phyloP scores from a whole-genome alignment of 2,329 filamentous ascomycete species.

The Moelleriella libera region DNA sequence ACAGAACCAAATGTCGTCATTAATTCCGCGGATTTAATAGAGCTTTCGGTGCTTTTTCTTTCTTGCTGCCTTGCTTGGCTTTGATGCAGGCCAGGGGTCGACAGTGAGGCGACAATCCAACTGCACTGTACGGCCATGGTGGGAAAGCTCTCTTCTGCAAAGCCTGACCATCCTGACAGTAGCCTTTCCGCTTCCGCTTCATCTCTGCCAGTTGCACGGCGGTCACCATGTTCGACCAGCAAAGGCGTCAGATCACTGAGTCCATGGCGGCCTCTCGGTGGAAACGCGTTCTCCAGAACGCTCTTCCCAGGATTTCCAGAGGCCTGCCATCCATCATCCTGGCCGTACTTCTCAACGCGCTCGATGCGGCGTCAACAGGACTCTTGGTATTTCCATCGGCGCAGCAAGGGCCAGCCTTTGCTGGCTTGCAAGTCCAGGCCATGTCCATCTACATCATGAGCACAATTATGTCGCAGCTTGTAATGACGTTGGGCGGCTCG shows the following conservation, averaged over 20 bases:
- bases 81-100: too few species aligned
- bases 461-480: not conserved
- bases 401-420: not conserved
- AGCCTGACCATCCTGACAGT: too few species aligned
- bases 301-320: not conserved
- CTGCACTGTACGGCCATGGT: too few species aligned
- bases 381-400: not conserved
- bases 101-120: too few species aligned
- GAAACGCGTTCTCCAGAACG: not conserved
- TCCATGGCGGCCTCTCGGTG: not conserved
- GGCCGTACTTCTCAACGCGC: not conserved
- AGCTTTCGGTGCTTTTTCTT: too few species aligned
- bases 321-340: not conserved
- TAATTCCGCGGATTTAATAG: too few species aligned
- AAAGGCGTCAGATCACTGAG: not conserved
- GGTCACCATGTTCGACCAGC: not conserved
- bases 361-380: not conserved
- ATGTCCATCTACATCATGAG: constrained; percentile 1
- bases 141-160: too few species aligned
- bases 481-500: not conserved
- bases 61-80: too few species aligned
- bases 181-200: not conserved
- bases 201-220: not conserved
- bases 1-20: too few species aligned
- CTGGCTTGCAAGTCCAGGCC: not conserved